Percentiles rank a stretch among this genome's conserved stretches.
These are phyloP conservation scores for Amylocystis lapponica DNA, from an alignment of 768 basidiomycete genomes.

Conservation along the genomic window DNA sequence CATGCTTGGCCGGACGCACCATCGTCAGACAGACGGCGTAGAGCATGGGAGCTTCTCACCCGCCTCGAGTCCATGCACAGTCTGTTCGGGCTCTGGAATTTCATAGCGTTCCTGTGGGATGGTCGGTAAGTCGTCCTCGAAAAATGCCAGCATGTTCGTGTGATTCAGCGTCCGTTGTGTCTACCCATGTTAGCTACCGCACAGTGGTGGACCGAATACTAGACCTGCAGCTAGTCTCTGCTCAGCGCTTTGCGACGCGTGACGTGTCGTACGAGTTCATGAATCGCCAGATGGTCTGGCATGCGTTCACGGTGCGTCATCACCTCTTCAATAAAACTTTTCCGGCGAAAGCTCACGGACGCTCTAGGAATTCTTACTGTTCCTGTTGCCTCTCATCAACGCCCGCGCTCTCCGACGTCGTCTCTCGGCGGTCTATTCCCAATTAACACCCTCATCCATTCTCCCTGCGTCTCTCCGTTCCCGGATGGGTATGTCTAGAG, in stretches of 20 bases:
- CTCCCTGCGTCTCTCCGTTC: constrained; percentile 30
- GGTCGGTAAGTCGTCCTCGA: constrained; percentile 56
- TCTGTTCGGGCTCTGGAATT: constrained; percentile 63
- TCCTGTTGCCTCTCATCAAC: constrained; percentile 82
- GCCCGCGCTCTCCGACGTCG: constrained; percentile 58
- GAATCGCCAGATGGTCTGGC: constrained; percentile 99
- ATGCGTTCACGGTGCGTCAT: constrained; percentile 84
- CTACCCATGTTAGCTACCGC: constrained; percentile 76
- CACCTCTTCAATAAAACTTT: background rate
- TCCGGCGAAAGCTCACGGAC: too few species aligned
- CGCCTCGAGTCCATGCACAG: constrained; percentile 64
- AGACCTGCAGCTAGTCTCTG: constrained; percentile 66
- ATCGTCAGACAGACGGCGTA: constrained; percentile 65
- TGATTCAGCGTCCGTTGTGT: background rate
- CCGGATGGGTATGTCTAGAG: constrained; percentile 8
- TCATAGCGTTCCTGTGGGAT: constrained; percentile 78
- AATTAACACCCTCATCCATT: constrained; percentile 19
- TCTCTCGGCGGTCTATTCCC: constrained; percentile 32
- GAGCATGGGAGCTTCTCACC: constrained; percentile 65
- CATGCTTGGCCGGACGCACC: constrained; percentile 90
- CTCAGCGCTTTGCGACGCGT: constrained; percentile 60
- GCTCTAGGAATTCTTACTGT: constrained; percentile 89
- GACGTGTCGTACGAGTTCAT: constrained; percentile 98
- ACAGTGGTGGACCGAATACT: constrained; percentile 78
- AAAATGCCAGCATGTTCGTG: background rate